phyloP scores from a whole-genome alignment of 768 basidiomycete genomes.

The Pleurotus giganteus region DNA sequence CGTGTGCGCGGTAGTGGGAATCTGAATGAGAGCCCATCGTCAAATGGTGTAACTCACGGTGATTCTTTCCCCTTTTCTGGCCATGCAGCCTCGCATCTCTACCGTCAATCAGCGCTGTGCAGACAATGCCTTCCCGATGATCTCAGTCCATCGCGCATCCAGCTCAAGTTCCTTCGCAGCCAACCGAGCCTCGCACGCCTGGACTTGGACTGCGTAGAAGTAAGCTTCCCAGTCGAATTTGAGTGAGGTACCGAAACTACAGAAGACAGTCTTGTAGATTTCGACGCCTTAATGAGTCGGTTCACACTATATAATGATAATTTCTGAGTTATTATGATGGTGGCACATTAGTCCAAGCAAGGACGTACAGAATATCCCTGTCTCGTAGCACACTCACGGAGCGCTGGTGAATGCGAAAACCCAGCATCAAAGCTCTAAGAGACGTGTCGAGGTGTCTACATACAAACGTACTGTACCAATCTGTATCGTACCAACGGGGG shows the following conservation, averaged over 20 bases:
- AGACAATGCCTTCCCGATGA: conserved; percentile 61
- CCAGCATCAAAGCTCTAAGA: too few species aligned
- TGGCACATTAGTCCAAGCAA: background rate
- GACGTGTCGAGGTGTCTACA: too few species aligned
- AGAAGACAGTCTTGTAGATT: conserved; percentile 40
- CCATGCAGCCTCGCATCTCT: conserved; percentile 70
- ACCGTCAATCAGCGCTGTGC: conserved; percentile 62
- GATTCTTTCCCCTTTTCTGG: conserved; percentile 64
- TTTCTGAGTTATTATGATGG: background rate
- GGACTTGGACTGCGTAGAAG: conserved; percentile 72
- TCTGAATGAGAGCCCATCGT: too few species aligned
- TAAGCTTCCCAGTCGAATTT: conserved; percentile 45
- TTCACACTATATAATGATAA: conserved; percentile 51
- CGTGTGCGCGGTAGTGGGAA: too few species aligned
- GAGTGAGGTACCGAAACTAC: conserved; percentile 30
- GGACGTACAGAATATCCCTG: conserved; percentile 75
- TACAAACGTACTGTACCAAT: too few species aligned
- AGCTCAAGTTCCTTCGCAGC: conserved; percentile 69
- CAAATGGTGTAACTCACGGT: conserved; percentile 22
- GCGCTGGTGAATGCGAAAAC: too few species aligned
- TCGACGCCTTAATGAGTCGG: conserved; percentile 76
- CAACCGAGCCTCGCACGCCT: conserved; percentile 78
- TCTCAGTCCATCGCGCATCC: conserved; percentile 44
- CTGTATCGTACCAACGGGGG: too few species aligned
- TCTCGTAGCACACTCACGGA: too few species aligned